Evolutionary conservation across 495 filamentous ascomycete genomes (phyloP), one percentile per base, ranked within the genome.

Genomic region (Thermochaetoides thermophila): DNA sequence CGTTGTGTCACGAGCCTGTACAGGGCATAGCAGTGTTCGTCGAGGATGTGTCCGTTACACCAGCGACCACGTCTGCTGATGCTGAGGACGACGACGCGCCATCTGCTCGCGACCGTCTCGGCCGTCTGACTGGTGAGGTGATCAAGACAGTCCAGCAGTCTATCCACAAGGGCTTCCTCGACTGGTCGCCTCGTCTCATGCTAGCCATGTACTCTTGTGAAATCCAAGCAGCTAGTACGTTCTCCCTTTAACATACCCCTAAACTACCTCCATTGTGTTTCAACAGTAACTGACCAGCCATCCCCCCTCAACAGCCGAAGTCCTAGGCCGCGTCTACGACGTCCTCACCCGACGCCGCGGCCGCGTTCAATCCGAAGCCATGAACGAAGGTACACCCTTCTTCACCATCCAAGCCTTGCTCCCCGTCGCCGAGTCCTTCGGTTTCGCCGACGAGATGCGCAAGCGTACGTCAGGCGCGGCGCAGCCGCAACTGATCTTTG

Each of bases 131-230:
- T 0, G 85, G 89, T 27, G 89, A 94, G 55, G 70, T 87, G 11
- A 91, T 97, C 55, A 79, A 81, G 48, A 75, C 81, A 1, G 78
- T 85, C 4, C 84, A 84, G 31, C 74, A 82, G 22, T 73, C 81
- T n/a, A 87, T 96, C 42, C 68, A 73, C 12, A 73, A 80, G 46
- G 87, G 77, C 11, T 94, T 96, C 63, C 60, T 93, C 3, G 91
- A 95, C 64, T 97, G 87, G 87, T 85, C 78, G 35, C 86, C 91
- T 1, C 73, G 89, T 2, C 66, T 97, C 18, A 68, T 96, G 64
- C 74, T 95, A 31, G 86, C 89, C n/a, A 95, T 95, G 84, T 97
- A 97, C 61, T 84, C 76, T 34, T 87, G 84, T 52, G 87, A 95
- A 48, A 95, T 97, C 45, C 91, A 96, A 67, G 84, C 87, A 31